phyloP scores from a whole-genome alignment of 1,284 basidiomycete genomes.

The Cutaneotrichosporon cutaneum region DNA sequence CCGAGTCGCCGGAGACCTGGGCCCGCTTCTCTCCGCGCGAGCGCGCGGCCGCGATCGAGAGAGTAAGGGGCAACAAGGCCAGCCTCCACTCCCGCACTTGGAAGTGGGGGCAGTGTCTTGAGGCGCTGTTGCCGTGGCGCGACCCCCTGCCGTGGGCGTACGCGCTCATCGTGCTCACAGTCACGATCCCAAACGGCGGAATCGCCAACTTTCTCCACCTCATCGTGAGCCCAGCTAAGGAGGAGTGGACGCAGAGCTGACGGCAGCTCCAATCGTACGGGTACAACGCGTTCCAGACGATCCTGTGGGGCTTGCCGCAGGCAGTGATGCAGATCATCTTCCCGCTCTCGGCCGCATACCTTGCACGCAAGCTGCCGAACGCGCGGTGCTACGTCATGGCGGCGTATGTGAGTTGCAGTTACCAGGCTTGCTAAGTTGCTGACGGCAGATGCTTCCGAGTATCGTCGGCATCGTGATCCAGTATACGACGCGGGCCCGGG shows the following conservation, averaged over 20 bases:
- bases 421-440: too few relatives aligned
- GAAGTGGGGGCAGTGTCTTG: conserved; percentile 43
- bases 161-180: conserved; percentile 15
- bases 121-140: conserved; percentile 38
- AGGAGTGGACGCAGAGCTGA: neutral
- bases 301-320: conserved; percentile 39
- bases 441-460: conserved; percentile 29
- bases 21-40: conserved; percentile 33
- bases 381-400: conserved; percentile 32
- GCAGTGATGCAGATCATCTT: conserved; percentile 38
- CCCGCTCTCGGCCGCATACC: conserved; percentile 34
- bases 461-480: conserved; percentile 32
- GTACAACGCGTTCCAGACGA: conserved; percentile 38
- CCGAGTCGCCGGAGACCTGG: conserved; percentile 36
- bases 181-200: conserved; percentile 37
- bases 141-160: conserved; percentile 37
- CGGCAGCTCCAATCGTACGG: conserved; percentile 39
- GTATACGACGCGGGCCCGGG: conserved; percentile 25
- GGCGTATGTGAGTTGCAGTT: conserved; percentile 10
- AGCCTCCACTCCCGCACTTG: conserved; percentile 35
- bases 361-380: conserved; percentile 30
- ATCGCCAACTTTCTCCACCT: conserved; percentile 28
- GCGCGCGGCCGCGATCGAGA: conserved; percentile 36
- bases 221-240: conserved; percentile 21
- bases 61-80: conserved; percentile 42